Conservation (phyloP, 306 rosid genomes). For the Vicia sativa region DNA sequence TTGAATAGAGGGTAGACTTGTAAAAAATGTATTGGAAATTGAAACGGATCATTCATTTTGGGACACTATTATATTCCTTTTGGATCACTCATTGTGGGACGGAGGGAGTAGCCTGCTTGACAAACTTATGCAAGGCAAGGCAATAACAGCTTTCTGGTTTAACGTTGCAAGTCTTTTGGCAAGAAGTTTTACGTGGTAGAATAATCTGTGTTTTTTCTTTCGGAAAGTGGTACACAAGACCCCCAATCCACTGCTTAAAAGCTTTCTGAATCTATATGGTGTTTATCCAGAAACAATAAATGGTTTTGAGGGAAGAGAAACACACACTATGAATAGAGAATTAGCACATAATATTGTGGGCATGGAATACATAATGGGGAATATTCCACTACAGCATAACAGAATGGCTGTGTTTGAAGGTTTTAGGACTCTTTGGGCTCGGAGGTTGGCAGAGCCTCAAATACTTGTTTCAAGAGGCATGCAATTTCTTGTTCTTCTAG, state of each 20-base stretch:
- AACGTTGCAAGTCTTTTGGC: neutral
- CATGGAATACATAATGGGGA: neutral
- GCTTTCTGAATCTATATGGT: no score
- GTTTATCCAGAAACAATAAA: no score
- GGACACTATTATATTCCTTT: no score
- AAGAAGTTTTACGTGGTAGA: constrained; percentile 9
- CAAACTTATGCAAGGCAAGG: constrained; percentile 16
- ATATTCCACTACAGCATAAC: constrained; percentile 1
- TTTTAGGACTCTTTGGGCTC: neutral
- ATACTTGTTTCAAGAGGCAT: neutral
- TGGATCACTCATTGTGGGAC: no score
- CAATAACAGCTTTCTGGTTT: constrained; percentile 19
- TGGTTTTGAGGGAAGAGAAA: no score
- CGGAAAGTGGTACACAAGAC: no score
- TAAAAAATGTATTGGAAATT: no score
- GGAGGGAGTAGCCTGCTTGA: neutral
- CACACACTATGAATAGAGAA: no score
- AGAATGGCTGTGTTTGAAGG: constrained; percentile 2
- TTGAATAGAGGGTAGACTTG: no score
- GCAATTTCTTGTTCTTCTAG: constrained; percentile 5
- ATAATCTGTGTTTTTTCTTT: neutral
- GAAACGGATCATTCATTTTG: no score
- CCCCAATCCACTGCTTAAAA: no score
- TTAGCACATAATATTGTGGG: neutral
- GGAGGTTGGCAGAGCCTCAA: constrained; percentile 7